Evolutionary conservation across 371 early-diverging fungal genomes (phyloP).

Genomic region (Circinella umbellata): DNA sequence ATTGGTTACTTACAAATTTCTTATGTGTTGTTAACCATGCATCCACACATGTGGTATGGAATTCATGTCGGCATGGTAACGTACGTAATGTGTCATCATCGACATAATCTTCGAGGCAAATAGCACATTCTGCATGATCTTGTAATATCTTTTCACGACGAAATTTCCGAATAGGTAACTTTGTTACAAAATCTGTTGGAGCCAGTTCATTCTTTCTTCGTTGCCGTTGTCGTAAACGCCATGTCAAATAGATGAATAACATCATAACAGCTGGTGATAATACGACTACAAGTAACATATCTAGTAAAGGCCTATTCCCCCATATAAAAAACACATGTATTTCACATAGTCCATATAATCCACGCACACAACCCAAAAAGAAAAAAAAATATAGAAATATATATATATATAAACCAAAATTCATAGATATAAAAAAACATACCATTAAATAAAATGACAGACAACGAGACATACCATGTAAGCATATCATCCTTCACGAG

Average conservation of each 20-base stretch:
- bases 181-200: slow-evolving; percentile 72
- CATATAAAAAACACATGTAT: no score
- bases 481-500: slow-evolving; percentile 47
- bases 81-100: slow-evolving; percentile 82
- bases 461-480: slow-evolving; percentile 41
- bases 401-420: neutral
- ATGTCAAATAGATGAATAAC: slow-evolving; percentile 75
- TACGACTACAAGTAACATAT: slow-evolving; percentile 74
- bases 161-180: slow-evolving; percentile 72
- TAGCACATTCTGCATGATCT: slow-evolving; percentile 86
- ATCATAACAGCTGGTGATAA: slow-evolving; percentile 79
- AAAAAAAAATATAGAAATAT: neutral
- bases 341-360: no score
- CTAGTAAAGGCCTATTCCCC: slow-evolving; percentile 62
- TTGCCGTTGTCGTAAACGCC: slow-evolving; percentile 76
- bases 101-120: slow-evolving; percentile 93
- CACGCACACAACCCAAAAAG: neutral
- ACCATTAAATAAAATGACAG: slow-evolving; percentile 12
- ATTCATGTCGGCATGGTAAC: slow-evolving; percentile 92
- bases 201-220: slow-evolving; percentile 76
- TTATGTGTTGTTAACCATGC: slow-evolving; percentile 83
- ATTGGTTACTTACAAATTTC: slow-evolving; percentile 67
- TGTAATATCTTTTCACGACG: slow-evolving; percentile 42
- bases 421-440: neutral
- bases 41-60: slow-evolving; percentile 93